These are phyloP conservation scores for Triticum monococcum DNA, from an alignment of 176 grass and related monocot genomes.

Conservation along the genomic window DNA sequence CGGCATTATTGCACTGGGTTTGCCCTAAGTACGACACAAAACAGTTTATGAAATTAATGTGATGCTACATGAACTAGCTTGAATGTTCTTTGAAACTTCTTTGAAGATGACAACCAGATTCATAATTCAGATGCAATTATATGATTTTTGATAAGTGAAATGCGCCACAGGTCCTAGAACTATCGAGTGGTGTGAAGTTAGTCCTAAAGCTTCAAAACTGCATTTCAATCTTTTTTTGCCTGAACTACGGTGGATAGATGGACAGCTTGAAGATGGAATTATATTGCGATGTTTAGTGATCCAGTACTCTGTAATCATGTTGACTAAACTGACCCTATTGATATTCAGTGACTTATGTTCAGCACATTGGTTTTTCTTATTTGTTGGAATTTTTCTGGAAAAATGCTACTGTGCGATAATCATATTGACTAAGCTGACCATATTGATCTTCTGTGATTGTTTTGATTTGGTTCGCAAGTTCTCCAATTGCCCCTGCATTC, in stretches of 20 bases:
- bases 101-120: neutral
- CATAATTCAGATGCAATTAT: slow-evolving; percentile 11
- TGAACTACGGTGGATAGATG: neutral
- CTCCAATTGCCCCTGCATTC: neutral
- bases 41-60: neutral
- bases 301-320: neutral
- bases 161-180: no score
- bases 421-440: neutral
- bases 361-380: neutral
- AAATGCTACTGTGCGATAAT: neutral
- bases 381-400: neutral
- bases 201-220: no score
- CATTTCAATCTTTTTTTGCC: no score
- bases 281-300: neutral
- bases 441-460: neutral
- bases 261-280: neutral
- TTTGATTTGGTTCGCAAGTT: neutral
- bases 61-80: neutral
- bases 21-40: neutral
- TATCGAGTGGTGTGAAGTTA: no score
- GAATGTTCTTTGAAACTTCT: neutral
- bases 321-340: neutral
- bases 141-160: neutral
- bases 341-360: neutral
- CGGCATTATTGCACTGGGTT: neutral